phyloP scores from a whole-genome alignment of 192 early-diverging fungal genomes.

The Chytriomyces hyalinus region DNA sequence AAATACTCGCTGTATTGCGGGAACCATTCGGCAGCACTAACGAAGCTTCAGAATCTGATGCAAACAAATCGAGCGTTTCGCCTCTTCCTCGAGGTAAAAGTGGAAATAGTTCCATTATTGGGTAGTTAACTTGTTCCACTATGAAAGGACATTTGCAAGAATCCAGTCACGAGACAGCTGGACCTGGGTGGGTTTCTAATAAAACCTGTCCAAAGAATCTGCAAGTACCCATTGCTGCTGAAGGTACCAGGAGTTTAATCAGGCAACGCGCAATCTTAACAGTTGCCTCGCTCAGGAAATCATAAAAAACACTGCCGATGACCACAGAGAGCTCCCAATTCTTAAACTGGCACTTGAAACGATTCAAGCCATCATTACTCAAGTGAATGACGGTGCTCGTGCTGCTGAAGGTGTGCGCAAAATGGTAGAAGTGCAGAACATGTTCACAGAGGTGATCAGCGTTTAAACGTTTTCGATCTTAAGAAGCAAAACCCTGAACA shows the following conservation, averaged over 20 bases:
- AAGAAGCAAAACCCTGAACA: background rate
- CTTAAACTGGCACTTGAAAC: slow-evolving; percentile 50
- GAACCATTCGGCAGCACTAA: slow-evolving; percentile 46
- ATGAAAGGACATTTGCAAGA: slow-evolving; percentile 47
- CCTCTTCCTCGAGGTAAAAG: slow-evolving; percentile 52
- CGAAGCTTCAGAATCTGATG: slow-evolving; percentile 43
- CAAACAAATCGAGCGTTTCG: slow-evolving; percentile 47
- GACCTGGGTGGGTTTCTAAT: slow-evolving; percentile 73
- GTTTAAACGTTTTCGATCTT: background rate
- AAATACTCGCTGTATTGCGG: slow-evolving; percentile 58
- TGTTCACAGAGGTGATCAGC: slow-evolving; percentile 49
- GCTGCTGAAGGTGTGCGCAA: slow-evolving; percentile 49
- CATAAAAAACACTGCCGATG: slow-evolving; percentile 54
- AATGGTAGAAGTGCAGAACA: slow-evolving; percentile 54
- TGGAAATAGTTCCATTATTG: background rate
- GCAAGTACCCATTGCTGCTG: slow-evolving; percentile 94
- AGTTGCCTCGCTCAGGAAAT: slow-evolving; percentile 48
- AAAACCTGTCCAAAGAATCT: slow-evolving; percentile 98
- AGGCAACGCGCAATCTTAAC: background rate
- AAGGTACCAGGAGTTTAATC: slow-evolving; percentile 31
- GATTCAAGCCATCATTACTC: slow-evolving; percentile 50
- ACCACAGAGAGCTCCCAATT: slow-evolving; percentile 37
- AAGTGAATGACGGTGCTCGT: slow-evolving; percentile 57
- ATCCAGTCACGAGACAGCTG: slow-evolving; percentile 45
- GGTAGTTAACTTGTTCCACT: background rate